phyloP scores from a whole-genome alignment of 306 rosid genomes.

The Quercus robur region DNA sequence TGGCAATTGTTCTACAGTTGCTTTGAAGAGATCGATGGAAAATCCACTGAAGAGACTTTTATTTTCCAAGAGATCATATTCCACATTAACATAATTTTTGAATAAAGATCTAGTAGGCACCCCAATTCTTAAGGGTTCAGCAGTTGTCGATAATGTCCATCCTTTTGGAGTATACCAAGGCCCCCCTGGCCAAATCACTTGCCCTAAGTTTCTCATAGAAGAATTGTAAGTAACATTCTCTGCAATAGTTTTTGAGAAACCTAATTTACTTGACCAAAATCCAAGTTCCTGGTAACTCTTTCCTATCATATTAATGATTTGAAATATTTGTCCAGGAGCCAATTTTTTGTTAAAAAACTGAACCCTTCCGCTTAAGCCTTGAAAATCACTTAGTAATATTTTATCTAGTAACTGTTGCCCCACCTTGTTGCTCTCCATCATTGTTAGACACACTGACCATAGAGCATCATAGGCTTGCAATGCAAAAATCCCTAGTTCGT shows the following conservation, averaged over 20 bases:
- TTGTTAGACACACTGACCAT: no score
- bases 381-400: no score
- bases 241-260: neutral
- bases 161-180: constrained; percentile 1
- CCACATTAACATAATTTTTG: neutral
- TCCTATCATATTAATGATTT: constrained; percentile 3
- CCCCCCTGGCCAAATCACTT: constrained; percentile 21
- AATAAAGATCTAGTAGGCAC: neutral
- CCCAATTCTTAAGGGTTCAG: neutral
- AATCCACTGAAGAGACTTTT: neutral
- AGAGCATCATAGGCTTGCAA: no score
- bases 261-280: constrained; percentile 14
- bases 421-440: no score
- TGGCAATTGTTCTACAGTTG: neutral
- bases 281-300: constrained; percentile 5
- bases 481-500: no score
- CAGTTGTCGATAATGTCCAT: neutral
- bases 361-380: no score
- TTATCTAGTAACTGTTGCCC: no score
- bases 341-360: no score
- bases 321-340: neutral
- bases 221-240: neutral
- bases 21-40: constrained; percentile 4
- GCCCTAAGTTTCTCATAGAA: neutral
- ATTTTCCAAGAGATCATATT: neutral